Conservation (phyloP, 2,329 filamentous ascomycete species). For the Penicillium sp. region DNA sequence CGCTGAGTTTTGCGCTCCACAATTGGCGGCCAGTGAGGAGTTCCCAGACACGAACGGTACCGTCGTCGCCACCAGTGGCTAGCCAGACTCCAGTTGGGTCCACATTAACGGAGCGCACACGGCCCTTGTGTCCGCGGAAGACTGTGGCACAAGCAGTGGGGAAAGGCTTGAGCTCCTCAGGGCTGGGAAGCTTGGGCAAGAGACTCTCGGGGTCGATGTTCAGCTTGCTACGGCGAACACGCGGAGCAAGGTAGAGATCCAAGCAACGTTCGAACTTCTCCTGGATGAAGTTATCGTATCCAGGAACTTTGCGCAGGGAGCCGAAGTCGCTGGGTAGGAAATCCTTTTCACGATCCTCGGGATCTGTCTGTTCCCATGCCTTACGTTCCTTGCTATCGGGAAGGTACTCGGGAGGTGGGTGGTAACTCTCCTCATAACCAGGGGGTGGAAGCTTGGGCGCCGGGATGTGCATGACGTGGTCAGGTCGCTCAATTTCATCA, state of each 20-base stretch:
- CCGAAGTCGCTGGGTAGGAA: slow-evolving; percentile 81
- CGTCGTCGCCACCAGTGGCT: slow-evolving; percentile 91
- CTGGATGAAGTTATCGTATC: slow-evolving; percentile 85
- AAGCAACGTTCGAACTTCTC: slow-evolving; percentile 94
- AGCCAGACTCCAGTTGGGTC: slow-evolving; percentile 83
- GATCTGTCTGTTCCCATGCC: slow-evolving; percentile 79
- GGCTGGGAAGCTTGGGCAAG: slow-evolving; percentile 86
- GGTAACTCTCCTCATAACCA: slow-evolving; percentile 93
- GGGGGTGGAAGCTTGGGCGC: slow-evolving; percentile 91
- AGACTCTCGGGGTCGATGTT: slow-evolving; percentile 95
- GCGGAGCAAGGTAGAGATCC: slow-evolving; percentile 90
- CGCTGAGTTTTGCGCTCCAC: slow-evolving; percentile 76
- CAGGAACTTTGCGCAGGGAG: slow-evolving; percentile 85
- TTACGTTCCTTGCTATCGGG: slow-evolving; percentile 80
- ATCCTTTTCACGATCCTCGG: slow-evolving; percentile 86
- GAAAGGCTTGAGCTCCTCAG: slow-evolving; percentile 91
- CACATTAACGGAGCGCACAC: slow-evolving; percentile 78
- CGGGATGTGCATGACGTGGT: slow-evolving; percentile 90
- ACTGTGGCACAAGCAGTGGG: slow-evolving; percentile 84
- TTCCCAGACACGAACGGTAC: slow-evolving; percentile 87
- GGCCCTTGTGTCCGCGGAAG: slow-evolving; percentile 83
- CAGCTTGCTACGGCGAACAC: slow-evolving; percentile 86
- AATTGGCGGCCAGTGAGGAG: slow-evolving; percentile 80
- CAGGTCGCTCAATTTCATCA: slow-evolving; percentile 76
- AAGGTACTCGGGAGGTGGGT: slow-evolving; percentile 90